Conservation (phyloP, 352 stramenopile species). For the Aphanomyces euteiches region DNA sequence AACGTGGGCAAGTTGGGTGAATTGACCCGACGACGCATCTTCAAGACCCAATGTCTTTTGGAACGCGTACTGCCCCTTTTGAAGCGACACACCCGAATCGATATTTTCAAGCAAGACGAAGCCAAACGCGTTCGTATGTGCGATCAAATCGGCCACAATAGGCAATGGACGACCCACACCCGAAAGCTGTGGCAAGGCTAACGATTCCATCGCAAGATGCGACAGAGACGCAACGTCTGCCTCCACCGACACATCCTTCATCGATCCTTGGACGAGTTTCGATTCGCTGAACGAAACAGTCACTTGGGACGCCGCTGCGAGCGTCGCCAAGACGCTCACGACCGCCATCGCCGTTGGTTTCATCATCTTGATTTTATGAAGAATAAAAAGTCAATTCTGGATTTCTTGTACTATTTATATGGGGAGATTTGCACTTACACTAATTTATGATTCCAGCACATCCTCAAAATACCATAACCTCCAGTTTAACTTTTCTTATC, state of each 20-base stretch:
- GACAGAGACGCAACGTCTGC: constrained; percentile 17
- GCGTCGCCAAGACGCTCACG: constrained; percentile 4
- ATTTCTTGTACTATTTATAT: background rate
- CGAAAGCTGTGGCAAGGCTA: constrained; percentile 17
- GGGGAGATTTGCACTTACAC: background rate
- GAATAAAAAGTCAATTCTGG: background rate
- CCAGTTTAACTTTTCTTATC: too few species aligned
- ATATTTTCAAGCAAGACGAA: constrained; percentile 25
- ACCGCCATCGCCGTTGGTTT: constrained; percentile 15
- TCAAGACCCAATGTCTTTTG: constrained; percentile 23
- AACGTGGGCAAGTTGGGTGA: constrained; percentile 15
- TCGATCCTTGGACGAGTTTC: constrained; percentile 18
- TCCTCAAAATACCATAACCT: too few species aligned
- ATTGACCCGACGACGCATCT: constrained; percentile 10
- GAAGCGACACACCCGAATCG: background rate
- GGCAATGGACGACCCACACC: background rate
- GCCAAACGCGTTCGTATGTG: constrained; percentile 18
- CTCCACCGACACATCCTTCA: background rate
- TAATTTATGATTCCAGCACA: background rate
- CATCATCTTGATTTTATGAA: constrained; percentile 21
- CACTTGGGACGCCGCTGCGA: constrained; percentile 18
- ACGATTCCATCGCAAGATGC: constrained; percentile 20
- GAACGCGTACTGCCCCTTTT: constrained; percentile 21
- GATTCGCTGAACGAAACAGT: constrained; percentile 23
- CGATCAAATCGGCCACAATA: constrained; percentile 20